Evolutionary conservation across 352 stramenopile genomes (phyloP), one percentile per base, ranked within the genome.

Genomic region (Phytopythium helicoides): DNA sequence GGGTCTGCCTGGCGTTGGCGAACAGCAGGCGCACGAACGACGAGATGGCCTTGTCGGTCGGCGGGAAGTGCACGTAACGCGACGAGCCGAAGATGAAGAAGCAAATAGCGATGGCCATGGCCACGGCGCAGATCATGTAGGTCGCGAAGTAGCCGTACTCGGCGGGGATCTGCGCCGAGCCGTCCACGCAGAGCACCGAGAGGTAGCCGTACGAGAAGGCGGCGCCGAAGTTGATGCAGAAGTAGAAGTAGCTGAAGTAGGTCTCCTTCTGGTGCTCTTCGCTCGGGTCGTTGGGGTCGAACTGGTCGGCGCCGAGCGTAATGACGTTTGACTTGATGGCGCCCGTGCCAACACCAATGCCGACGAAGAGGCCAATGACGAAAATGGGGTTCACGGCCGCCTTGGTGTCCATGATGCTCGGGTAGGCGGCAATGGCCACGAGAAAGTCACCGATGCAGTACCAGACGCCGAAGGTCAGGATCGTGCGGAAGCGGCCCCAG

Each of bases 161-260:
- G n/a, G n/a, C n/a, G n/a, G n/a, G 61, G 36, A 89, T 89, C 14
- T 75, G 51, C 6, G 60, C 68, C 18, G 70, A 72, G 34, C 81
- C 84, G 47, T 93, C 73, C 25, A 92, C 76, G 40, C 66, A 89
- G 23, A 94, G 62, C 47, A 74, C 74, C 22, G 78, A 81, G 21
- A 93, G 68, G 48, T 89, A 77, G 10, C 68, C 84, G 62, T 89
- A 94, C 50, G 74, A 83, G 54, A 92, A 76, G 18, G 62, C 49
- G 6, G 84, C 67, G 22, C 84, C 81, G 46, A 87, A 61, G 64
- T 93, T 93, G 61, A 92, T 79, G 52, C 62, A 72, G 58, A 76
- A 89, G 68, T 94, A 94, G 59, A 91, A 92, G 58, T 77, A 89
- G 47, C 65, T 86, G 71, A 92, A 93, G 68, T 79, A 93, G 18